Evolutionary conservation across 2,329 filamentous ascomycete species (phyloP).

Genomic region (Pseudocercospora cruenta): DNA sequence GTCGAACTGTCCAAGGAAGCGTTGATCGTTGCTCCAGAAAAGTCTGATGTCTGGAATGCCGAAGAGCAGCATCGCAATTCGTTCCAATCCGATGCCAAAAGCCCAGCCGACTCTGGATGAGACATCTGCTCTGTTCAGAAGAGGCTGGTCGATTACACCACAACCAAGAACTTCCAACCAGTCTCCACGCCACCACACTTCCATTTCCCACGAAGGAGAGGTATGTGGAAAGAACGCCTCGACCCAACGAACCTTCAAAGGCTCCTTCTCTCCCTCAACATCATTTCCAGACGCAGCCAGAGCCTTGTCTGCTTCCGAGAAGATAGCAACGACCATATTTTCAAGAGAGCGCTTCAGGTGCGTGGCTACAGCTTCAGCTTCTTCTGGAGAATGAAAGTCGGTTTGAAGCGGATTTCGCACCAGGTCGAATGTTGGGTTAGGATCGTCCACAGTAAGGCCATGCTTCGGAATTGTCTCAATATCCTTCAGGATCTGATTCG

Average conservation of each 20-base stretch:
- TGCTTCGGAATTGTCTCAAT: conserved; percentile 73
- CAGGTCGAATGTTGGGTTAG: conserved; percentile 74
- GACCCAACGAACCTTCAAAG: conserved; percentile 86
- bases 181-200: conserved; percentile 90
- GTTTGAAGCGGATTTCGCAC: conserved; percentile 82
- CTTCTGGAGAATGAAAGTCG: conserved; percentile 69
- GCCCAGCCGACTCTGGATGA: conserved; percentile 85
- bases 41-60: conserved; percentile 94
- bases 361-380: conserved; percentile 78
- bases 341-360: conserved; percentile 91
- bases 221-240: conserved; percentile 98
- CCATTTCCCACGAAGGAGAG: conserved; percentile 91
- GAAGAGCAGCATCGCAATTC: conserved; percentile 97
- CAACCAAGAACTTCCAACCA: conserved; percentile 97
- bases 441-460: conserved; percentile 77
- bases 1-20: conserved; percentile 84
- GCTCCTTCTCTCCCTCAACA: conserved; percentile 58
- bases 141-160: conserved; percentile 81
- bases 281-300: conserved; percentile 50
- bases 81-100: conserved; percentile 90
- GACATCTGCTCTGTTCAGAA: conserved; percentile 77
- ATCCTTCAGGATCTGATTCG: conserved; percentile 70
- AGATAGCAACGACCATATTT: conserved; percentile 85
- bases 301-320: conserved; percentile 73
- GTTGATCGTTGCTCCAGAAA: conserved; percentile 86